Base-by-base conservation (phyloP, 257 asterid species). In the Solanum dulcamara region DNA sequence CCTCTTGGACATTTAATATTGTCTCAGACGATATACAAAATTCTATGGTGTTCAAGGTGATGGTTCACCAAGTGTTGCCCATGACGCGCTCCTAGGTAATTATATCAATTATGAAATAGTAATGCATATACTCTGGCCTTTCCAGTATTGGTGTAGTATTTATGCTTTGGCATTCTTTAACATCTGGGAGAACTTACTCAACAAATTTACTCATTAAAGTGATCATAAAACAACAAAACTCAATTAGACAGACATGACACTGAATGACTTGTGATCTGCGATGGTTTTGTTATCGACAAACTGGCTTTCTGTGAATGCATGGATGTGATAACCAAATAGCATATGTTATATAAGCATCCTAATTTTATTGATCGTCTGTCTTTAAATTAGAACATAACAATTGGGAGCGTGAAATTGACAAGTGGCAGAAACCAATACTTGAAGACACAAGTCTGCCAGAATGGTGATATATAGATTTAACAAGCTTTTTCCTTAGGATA, bases 361-460 rank as follows among this genome's bases (percentile, higher is more conserved):
- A n/a, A 42, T 42, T 74, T 40, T 26, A 42, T 24, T 2, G 37
- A 6, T 15, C 7, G 37, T 24, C 37, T 74, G 35, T 13, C 57
- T 24, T 38, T 74, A 74, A 74, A 74, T 7, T 74, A 96, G 99
- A 88, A 87, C 94, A 93, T 83, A 89, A 66, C 68, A 87, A 62
- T 35, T 97, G 99, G 99, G 98, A 97, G 89, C 90, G 94, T 72
- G 93, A 93, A 79, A 92, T 95, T 32, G 99, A 95, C 85, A 95
- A 91, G 51, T 97, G 99, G 99, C 98, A 97, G 88, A 93, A 90
- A 67, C 98, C 99, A 71, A 92, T 95, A 81, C 97, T 97, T 83
- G 98, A 92, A 89, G 98, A 97, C 93, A 90, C 89, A 87, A 91
- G 94, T 84, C 90, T 93, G 90, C 99, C 99, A 79, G 98, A 94